Base-by-base conservation (phyloP, 129 eudicot genomes). In the Tagetes erecta region DNA sequence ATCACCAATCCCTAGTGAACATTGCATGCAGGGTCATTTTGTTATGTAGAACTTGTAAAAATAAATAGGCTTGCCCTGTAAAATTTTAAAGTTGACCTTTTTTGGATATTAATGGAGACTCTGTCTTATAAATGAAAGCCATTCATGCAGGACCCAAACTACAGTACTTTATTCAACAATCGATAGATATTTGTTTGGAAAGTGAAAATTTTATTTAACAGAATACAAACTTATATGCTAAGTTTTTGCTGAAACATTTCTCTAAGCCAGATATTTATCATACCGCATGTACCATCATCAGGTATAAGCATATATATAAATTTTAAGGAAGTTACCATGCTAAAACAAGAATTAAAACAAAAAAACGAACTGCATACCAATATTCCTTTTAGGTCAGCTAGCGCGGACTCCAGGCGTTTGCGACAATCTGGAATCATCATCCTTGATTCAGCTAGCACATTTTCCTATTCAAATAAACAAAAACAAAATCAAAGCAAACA, bases 371-470 rank as follows among this genome's bases (percentile, higher is more conserved):
- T 14, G 44, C 14, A 27, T 87, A 92, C 97, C 93, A 92, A 62
- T 27, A 83, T 81, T 39, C 85, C 97, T 81, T 87, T 86, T 27
- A 92, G 89, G 77, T 89, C 96, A 8, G 84, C 81, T 9, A 89
- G 69, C 63, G 96, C 80, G 68, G 91, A 82, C 81, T 92, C 96
- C 39, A 92, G 68, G 11, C 97, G 96, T 86, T 92, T 92, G 81
- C 72, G 89, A 72, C 97, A 92, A 67, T 89, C 97, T 31, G 96
- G 97, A 70, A 92, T 81, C 97, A 92, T 92, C 96, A 92, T 88
- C 87, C 96, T 83, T 76, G 97, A 92, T 87, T 92, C 97, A 73
- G 91, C 96, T 56, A 92, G 84, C 84, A 89, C 97, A 76, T 85
- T 92, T 79, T 89, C 96, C 97, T 92, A 82, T 34, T 67, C 49